These are phyloP conservation scores for Chalaropsis thielavioides DNA, from an alignment of 2,329 filamentous ascomycete genomes.

Conservation along the genomic window DNA sequence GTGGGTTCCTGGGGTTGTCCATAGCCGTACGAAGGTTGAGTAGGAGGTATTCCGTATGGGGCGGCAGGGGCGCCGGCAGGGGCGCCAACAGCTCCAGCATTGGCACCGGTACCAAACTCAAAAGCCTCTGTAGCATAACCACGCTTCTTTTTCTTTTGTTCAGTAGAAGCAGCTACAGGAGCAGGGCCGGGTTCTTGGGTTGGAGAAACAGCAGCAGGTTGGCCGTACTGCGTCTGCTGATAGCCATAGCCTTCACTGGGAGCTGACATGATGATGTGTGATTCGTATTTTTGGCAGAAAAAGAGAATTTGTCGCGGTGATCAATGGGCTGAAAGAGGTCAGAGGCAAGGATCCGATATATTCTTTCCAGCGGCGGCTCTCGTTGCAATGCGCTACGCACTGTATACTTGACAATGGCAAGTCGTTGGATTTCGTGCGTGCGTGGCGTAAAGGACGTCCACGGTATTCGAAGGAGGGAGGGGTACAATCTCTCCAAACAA, in stretches of 20 bases:
- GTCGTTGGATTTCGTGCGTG: neutral
- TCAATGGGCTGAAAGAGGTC: slow-evolving; percentile 8
- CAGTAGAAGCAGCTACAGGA: slow-evolving; percentile 22
- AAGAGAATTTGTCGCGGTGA: slow-evolving; percentile 21
- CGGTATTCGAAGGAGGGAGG: neutral
- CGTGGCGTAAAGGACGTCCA: neutral
- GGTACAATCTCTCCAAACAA: slow-evolving; percentile 5
- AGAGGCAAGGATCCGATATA: slow-evolving; percentile 4
- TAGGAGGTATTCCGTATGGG: slow-evolving; percentile 35
- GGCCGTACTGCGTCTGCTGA: slow-evolving; percentile 32
- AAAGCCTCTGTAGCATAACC: slow-evolving; percentile 90
- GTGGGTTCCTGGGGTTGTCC: slow-evolving; percentile 41
- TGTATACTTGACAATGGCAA: neutral
- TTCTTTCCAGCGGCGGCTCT: neutral
- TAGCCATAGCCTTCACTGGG: slow-evolving; percentile 41
- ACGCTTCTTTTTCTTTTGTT: slow-evolving; percentile 73
- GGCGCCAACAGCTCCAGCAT: slow-evolving; percentile 41
- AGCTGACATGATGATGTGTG: slow-evolving; percentile 35
- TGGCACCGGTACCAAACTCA: slow-evolving; percentile 78
- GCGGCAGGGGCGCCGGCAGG: slow-evolving; percentile 32
- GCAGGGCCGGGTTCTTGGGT: slow-evolving; percentile 21
- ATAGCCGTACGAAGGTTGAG: slow-evolving; percentile 38
- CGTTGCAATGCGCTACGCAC: neutral
- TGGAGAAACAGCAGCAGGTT: slow-evolving; percentile 25
- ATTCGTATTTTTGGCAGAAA: slow-evolving; percentile 20